phyloP scores from a whole-genome alignment of 768 basidiomycete species.

The Kwoniella sp. region DNA sequence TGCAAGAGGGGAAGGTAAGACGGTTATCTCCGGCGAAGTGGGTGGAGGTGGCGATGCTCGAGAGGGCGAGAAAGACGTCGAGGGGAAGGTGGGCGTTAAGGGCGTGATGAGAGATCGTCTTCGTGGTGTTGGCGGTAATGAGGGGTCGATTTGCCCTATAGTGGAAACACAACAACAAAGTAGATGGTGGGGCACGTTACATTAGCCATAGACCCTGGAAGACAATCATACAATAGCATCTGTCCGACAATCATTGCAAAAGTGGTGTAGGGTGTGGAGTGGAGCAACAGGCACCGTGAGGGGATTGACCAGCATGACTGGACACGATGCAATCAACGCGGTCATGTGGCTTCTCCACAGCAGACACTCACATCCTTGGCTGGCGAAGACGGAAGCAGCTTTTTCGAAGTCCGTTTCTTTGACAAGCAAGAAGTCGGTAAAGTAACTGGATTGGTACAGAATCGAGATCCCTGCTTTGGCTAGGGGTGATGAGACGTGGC shows the following conservation, averaged over 20 bases:
- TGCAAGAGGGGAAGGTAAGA: slow-evolving; percentile 35
- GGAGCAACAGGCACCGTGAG: too few species aligned
- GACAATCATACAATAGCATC: not conserved
- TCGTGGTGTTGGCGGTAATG: slow-evolving; percentile 11
- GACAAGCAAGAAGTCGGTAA: slow-evolving; percentile 41
- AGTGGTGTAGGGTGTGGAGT: too few species aligned
- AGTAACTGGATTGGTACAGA: slow-evolving; percentile 36
- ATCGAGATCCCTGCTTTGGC: slow-evolving; percentile 46
- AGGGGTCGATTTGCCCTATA: slow-evolving; percentile 37
- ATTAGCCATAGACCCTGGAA: not conserved
- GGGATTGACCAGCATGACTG: too few species aligned
- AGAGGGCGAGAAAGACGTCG: slow-evolving; percentile 1
- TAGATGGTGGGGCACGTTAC: too few species aligned
- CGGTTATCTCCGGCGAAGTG: slow-evolving; percentile 37
- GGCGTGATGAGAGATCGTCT: slow-evolving; percentile 33
- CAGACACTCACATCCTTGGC: slow-evolving; percentile 45
- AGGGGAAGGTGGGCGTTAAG: slow-evolving; percentile 11
- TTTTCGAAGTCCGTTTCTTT: slow-evolving; percentile 41
- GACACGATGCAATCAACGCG: too few species aligned
- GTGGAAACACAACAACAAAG: not conserved
- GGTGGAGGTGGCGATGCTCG: slow-evolving; percentile 14
- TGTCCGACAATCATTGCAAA: too few species aligned
- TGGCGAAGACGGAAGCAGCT: slow-evolving; percentile 36
- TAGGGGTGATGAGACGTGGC: slow-evolving; percentile 42
- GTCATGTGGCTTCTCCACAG: too few species aligned